Evolutionary conservation across 1,139 yeast species (phyloP), one percentile per base, ranked within the genome.

Genomic region (Geotrichum cucujoidarum): DNA sequence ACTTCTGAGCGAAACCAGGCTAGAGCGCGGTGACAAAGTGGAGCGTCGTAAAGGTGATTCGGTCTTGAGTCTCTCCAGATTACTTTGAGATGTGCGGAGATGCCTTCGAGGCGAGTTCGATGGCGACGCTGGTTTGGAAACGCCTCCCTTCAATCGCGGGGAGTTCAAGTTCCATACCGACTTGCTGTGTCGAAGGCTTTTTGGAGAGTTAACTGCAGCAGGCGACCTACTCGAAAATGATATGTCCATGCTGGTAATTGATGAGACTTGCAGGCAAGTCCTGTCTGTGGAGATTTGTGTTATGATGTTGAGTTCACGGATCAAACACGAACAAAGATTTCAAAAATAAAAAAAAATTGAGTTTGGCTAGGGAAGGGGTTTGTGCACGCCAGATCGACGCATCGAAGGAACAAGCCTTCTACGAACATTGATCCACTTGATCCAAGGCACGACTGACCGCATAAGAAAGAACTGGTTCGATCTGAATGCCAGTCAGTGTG

Each of bases 101-200:
- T 37, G 46, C 16, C 41, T 20, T 10, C 35, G 34, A 8, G 42
- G 36, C 5, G 37, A 29, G 3, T 33, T 13, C 2, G 40, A 43
- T 20, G 40, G 36, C 22, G 46, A 43, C 27, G 27, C 41, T 32
- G 36, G n/a, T 32, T 40, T 40, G 21, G 36, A 13, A 10, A 40
- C 31, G 13, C 43, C 43, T 4, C 30, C 43, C 2, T 36, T 7
- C 25, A 21, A 25, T 7, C 21, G n/a, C 13, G 30, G 18, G 30
- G 18, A 17, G 13, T 37, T 30, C 30, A 43, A 43, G 25, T 33
- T 43, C 46, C 46, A 43, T n/a, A 43, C 46, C 17, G 46, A 43
- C 11, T 41, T 41, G 24, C 38, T 43, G 8, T 37, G 46, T 7
- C 38, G 40, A n/a, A 43, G 36, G 14, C n/a, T 17, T 14, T 32